phyloP scores from a whole-genome alignment of 1,139 yeast species.

The Pneumocystis wakefieldiae region DNA sequence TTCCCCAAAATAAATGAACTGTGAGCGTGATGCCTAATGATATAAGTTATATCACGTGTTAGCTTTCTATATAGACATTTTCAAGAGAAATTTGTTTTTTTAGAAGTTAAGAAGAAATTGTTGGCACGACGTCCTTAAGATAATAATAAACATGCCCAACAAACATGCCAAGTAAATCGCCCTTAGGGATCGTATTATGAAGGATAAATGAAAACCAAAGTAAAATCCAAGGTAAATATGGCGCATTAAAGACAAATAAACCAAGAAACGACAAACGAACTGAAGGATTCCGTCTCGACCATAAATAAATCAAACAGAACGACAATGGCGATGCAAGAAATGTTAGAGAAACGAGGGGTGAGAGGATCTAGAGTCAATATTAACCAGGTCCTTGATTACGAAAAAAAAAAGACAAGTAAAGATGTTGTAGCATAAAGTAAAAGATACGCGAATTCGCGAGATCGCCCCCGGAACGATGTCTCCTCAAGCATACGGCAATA shows the following conservation, averaged over 20 bases:
- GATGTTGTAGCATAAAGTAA: slow-evolving; percentile 22
- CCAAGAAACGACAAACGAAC: slow-evolving; percentile 29
- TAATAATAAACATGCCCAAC: slow-evolving; percentile 33
- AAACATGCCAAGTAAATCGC: slow-evolving; percentile 27
- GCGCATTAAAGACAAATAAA: slow-evolving; percentile 27
- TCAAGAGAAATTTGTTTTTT: no score
- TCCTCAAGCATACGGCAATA: slow-evolving; percentile 32
- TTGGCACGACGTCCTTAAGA: slow-evolving; percentile 32
- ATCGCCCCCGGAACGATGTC: slow-evolving; percentile 21
- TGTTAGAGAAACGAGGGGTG: slow-evolving; percentile 20
- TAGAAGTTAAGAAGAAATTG: background rate
- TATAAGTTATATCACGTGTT: no score
- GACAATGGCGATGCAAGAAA: slow-evolving; percentile 28
- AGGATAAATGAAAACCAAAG: slow-evolving; percentile 20
- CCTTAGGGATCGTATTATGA: slow-evolving; percentile 18
- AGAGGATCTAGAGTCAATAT: background rate
- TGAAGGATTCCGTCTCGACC: slow-evolving; percentile 34
- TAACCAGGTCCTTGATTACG: no score
- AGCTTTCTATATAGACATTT: no score
- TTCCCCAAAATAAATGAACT: no score
- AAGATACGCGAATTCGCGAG: slow-evolving; percentile 31
- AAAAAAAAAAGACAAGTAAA: slow-evolving; percentile 23
- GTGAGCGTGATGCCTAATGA: no score
- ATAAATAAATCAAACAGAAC: slow-evolving; percentile 30
- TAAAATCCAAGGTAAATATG: slow-evolving; percentile 31